Evolutionary conservation across 177 flowering plant species (phyloP).

Genomic region (Vitis hybrid): DNA sequence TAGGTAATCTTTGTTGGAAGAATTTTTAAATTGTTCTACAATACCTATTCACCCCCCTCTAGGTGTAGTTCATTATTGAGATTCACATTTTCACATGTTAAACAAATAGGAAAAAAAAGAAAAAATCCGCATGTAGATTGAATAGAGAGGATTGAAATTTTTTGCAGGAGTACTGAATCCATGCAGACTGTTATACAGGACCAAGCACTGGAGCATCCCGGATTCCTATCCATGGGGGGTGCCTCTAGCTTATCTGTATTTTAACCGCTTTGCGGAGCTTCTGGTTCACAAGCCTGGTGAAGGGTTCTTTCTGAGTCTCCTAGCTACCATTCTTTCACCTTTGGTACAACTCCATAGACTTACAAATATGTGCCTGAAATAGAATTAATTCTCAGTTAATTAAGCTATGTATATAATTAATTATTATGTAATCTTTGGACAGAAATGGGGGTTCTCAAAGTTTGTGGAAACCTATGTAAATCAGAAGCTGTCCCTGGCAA

Average conservation of each 20-base stretch:
- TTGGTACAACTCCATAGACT: slow-evolving; percentile 12
- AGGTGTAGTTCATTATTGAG: no score
- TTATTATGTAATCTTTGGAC: background rate
- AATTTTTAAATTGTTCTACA: no score
- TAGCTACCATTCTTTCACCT: slow-evolving; percentile 28
- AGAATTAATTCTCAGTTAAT: background rate
- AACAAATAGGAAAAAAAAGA: no score
- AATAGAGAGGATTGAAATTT: no score
- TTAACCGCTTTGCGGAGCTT: slow-evolving; percentile 35
- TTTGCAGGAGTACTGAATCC: slow-evolving; percentile 12
- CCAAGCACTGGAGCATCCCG: slow-evolving; percentile 26
- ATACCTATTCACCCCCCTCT: no score
- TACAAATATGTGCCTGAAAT: background rate
- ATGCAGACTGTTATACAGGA: slow-evolving; percentile 18
- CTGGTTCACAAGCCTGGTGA: slow-evolving; percentile 38
- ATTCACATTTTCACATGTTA: no score
- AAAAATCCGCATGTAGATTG: no score
- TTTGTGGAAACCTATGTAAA: slow-evolving; percentile 46
- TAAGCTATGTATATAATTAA: background rate
- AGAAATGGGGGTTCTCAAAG: slow-evolving; percentile 59
- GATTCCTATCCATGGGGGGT: slow-evolving; percentile 28
- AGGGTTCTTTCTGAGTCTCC: slow-evolving; percentile 16
- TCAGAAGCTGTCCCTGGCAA: slow-evolving; percentile 33
- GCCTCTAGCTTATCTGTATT: slow-evolving; percentile 15
- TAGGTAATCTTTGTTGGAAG: no score